Base-by-base conservation (phyloP, 2,329 filamentous ascomycete species). In the Albifimbria verrucaria region DNA sequence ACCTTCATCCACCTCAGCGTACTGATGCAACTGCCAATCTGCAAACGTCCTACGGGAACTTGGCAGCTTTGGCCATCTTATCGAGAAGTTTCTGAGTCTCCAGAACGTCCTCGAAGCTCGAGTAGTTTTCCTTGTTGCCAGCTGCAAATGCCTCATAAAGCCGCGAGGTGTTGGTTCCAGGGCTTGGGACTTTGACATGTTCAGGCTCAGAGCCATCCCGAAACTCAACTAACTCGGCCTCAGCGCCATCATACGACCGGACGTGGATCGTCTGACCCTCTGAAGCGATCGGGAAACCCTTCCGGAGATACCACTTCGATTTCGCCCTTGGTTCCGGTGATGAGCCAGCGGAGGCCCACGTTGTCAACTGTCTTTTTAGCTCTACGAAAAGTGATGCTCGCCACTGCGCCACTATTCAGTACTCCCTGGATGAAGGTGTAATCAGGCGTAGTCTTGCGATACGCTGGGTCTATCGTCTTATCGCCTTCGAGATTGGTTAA, bases 311-410 rank as follows among this genome's bases (percentile, higher is more conserved):
- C 22, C 7, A 48, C n/a, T 20, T 48, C 46, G 2, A 57, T 43
- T 28, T 57, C 56, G 2, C 56, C 56, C 44, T 55, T 21, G 18
- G 51, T 56, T 7, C 56, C 54, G 7, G 51, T 51, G 12, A 57
- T 56, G 4, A 54, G 4, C 56, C 56, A 56, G 22, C 53, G 51
- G 7, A 52, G 26, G 18, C 54, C 54, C 12, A 54, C 24, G 7
- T 23, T 50, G 46, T 56, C 52, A 15, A 51, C 45, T 3, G 56
- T 17, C 9, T 47, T 47, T 4, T 39, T 48, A 5, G 51, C 49
- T 20, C 48, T 54, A 23, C 54, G 48, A 12, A 54, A 42, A 11
- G 18, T 41, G 15, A 57, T 26, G 23, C 45, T 52, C 6, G 28
- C 56, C 0, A 50, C 45, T 15, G 45, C 54, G 2, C 54, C 54